Evolutionary conservation across 805 yeast species (phyloP).

Genomic region (Suhomyces sp.): DNA sequence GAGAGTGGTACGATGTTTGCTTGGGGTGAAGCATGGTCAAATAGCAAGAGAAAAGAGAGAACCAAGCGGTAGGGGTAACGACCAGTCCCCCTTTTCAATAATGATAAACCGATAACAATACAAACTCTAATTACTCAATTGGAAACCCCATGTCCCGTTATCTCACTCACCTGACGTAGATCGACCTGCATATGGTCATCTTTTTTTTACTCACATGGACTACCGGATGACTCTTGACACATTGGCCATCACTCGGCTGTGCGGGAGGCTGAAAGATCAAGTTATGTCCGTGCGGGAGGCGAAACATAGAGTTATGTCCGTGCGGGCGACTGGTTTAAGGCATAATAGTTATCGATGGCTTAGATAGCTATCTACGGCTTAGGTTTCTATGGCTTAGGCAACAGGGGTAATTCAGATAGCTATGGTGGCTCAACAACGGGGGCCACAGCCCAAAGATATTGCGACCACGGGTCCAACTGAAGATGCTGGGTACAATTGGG

Average conservation of each 20-base stretch:
- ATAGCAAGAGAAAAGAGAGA: not conserved
- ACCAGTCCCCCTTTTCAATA: not conserved
- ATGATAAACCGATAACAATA: too few relatives aligned
- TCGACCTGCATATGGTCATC: not conserved
- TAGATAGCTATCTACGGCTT: not conserved
- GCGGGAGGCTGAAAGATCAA: not conserved
- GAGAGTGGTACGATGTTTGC: not conserved
- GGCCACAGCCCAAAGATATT: not conserved
- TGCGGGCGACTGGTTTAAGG: not conserved
- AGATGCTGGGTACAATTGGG: not conserved
- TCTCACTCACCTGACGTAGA: not conserved
- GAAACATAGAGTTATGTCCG: not conserved
- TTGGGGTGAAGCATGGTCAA: not conserved
- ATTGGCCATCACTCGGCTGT: not conserved
- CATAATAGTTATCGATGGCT: not conserved
- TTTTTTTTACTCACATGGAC: not conserved
- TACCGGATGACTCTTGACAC: not conserved
- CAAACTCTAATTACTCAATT: not conserved
- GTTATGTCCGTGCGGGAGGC: not conserved
- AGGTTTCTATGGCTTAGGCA: not conserved
- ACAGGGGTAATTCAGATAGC: not conserved
- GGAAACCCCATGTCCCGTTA: too few relatives aligned
- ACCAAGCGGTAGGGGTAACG: not conserved
- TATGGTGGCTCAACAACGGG: not conserved
- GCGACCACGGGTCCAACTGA: not conserved